These are phyloP conservation scores for Solanum bulbocastanum DNA, from an alignment of 257 asterid genomes.

Conservation along the genomic window DNA sequence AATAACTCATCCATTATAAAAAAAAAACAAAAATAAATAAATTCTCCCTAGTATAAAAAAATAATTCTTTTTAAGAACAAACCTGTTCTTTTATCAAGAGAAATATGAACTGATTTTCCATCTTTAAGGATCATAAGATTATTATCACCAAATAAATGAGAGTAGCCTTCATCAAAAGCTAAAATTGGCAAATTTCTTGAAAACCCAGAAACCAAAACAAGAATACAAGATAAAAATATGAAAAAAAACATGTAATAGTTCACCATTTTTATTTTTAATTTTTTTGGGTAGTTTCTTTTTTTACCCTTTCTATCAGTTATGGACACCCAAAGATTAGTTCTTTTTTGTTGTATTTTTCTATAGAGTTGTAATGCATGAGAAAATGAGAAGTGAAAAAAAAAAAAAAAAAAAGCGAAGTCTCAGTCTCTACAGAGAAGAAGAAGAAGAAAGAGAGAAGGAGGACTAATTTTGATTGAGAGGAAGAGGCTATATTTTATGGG, in stretches of 20 bases:
- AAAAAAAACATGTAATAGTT: constrained; percentile 1
- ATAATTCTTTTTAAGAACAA: neutral
- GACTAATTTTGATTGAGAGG: neutral
- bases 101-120: constrained; percentile 62
- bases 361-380: constrained; percentile 22
- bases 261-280: constrained; percentile 17
- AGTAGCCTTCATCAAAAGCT: constrained; percentile 82
- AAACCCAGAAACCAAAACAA: constrained; percentile 38
- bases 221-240: neutral
- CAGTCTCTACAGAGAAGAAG: constrained; percentile 20
- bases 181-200: constrained; percentile 56
- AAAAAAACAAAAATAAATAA: neutral
- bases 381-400: constrained; percentile 1
- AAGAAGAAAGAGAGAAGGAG: neutral
- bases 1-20: neutral
- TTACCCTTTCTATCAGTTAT: neutral
- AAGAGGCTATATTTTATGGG: constrained; percentile 35
- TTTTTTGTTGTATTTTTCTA: neutral
- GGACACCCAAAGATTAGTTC: neutral
- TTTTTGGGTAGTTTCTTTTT: neutral
- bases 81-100: constrained; percentile 80
- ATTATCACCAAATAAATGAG: constrained; percentile 72
- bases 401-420: neutral
- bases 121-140: constrained; percentile 67
- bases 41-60: neutral